Base-by-base conservation (phyloP, 371 early-diverging fungal genomes). In the Actinomucor elegans region DNA sequence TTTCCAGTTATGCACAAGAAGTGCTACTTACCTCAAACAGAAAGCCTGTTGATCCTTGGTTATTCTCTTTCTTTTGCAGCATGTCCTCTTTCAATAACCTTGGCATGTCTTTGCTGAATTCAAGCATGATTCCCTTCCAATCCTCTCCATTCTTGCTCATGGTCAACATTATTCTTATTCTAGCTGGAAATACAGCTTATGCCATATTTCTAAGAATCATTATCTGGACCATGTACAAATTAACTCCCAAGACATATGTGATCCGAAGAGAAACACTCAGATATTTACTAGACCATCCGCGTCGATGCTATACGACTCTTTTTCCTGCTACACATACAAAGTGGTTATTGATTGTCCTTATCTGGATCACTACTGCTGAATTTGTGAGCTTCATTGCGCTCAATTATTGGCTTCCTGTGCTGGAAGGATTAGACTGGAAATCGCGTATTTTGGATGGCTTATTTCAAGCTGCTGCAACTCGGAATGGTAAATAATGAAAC, bases 101-200 rank as follows among this genome's bases (percentile, higher is more conserved):
- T n/a, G 73, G 77, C 12, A 15, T 76, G 21, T 29, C 49, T 8
- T 57, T 38, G 5, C 15, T 73, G 1, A 67, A 73, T 48, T 59
- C 64, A 9, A 68, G 67, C 41, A 64, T 76, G 68, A 46, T 59
- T 4, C 73, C 77, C 1, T 76, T 76, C 49, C 66, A 62, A 28
- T 59, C 67, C 8, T 37, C 63, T 5, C 69, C 71, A 20, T 34
- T 52, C 5, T 55, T 64, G 12, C 49, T 76, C 6, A 44, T 71
- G 7, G 12, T 68, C 3, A 17, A 26, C 8, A 60, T 59, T 28
- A 45, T 71, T 18, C 50, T 76, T 11, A 61, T 76, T 34, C 26
- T 76, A 10, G 59, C 55, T 17, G 77, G 77, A 18, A 72, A 76
- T 37, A 76, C 77, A 5, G 77, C 69, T 3, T 76, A 65, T 59